Evolutionary conservation across 345 rosid species (phyloP), one percentile per base, ranked within the genome.

Genomic region (Salix viminalis): DNA sequence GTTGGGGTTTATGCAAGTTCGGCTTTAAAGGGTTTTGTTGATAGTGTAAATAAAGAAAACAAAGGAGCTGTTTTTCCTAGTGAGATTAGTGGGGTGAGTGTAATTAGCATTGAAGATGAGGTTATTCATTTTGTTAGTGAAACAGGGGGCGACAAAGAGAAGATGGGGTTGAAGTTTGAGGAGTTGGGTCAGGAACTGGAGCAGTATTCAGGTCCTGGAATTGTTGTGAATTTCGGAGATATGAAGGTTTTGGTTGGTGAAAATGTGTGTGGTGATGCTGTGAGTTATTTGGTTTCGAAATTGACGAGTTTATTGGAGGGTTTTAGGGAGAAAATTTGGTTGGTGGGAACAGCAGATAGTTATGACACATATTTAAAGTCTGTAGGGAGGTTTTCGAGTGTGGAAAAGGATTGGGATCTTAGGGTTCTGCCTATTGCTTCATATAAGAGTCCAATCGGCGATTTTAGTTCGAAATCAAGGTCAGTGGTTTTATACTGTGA

Each of bases 391-490:
- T 92, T 87, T 82, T 91, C 92, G 0, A 74, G 56, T 56, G 67
- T 87, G 24, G 91, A 88, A 30, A 82, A 78, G 77, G 90, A 88
- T 4, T 92, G 91, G 97, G 90, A 89, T 83, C 83, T 90, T 82
- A 88, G 89, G 41, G 78, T 86, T 77, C 79, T 89, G 86, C 91
- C 92, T 1, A 81, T 88, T 19, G 79, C 90, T 71, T 81, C 88
- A 60, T 78, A 86, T 52, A 81, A 75, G 80, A 69, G 78, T 73
- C 72, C 90, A 21, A 66, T 69, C 39, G 88, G 82, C 48, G 77
- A 81, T 24, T 67, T 62, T 71, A 80, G 79, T 73, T 81, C 89
- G 62, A 91, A 88, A 82, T 86, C 94, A 41, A 87, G 97, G 94
- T 86, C 72, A 56, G 77, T 41, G 18, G 16, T 71, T 52, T 30